phyloP scores from a whole-genome alignment of 1,139 yeast species.

The Scheffersomyces segobiensis region DNA sequence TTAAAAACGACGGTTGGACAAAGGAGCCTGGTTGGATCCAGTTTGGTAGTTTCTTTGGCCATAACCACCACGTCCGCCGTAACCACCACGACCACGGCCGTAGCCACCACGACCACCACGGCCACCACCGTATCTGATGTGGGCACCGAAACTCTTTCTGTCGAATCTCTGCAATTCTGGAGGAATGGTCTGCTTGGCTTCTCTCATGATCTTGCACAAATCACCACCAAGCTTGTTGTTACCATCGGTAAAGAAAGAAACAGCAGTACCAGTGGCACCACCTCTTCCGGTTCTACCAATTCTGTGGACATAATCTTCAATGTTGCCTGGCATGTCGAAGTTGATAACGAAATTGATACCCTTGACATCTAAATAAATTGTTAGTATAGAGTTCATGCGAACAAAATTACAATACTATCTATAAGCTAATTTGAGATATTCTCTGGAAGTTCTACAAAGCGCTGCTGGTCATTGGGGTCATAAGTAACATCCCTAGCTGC shows the following conservation, averaged over 20 bases:
- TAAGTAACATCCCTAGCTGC: not conserved
- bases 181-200: conserved; percentile 90
- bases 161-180: conserved; percentile 59
- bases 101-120: conserved; percentile 56
- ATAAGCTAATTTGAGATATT: not conserved
- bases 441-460: not conserved
- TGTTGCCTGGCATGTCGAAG: conserved; percentile 97
- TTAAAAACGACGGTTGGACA: conserved; percentile 26
- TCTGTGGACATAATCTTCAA: conserved; percentile 95
- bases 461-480: not conserved
- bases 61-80: conserved; percentile 39
- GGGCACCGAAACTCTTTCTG: conserved; percentile 52
- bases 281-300: conserved; percentile 99
- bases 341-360: conserved; percentile 92
- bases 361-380: conserved; percentile 75
- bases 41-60: conserved; percentile 19
- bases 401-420: not conserved
- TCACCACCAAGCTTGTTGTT: conserved; percentile 90
- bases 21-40: conserved; percentile 25
- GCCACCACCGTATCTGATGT: conserved; percentile 62
- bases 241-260: conserved; percentile 88
- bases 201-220: conserved; percentile 85
- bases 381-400: conserved; percentile 23
- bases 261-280: conserved; percentile 92
- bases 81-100: conserved; percentile 49